Conservation (phyloP, 2,329 filamentous ascomycete species). For the Aquanectria penicillioides region DNA sequence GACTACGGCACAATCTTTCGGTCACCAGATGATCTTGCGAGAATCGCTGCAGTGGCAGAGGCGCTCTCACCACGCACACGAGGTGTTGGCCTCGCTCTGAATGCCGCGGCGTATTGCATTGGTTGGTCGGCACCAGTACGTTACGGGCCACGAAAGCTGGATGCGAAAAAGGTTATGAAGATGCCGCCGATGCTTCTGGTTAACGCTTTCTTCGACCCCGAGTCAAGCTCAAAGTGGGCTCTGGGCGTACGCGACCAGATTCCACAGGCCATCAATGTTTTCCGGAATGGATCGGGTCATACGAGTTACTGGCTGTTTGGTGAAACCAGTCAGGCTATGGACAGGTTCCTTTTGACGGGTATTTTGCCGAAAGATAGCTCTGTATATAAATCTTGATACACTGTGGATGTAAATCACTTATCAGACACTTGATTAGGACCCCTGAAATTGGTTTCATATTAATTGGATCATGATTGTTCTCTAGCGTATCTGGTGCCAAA, state of each 20-base stretch:
- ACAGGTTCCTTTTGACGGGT: slow-evolving; percentile 31
- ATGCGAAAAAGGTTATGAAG: neutral
- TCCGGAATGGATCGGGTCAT: slow-evolving; percentile 36
- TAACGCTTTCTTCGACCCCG: slow-evolving; percentile 33
- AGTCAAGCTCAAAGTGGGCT: slow-evolving; percentile 32
- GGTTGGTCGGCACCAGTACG: slow-evolving; percentile 35
- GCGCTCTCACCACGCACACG: slow-evolving; percentile 30
- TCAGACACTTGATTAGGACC: too few relatives aligned
- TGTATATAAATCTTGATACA: slow-evolving; percentile 29
- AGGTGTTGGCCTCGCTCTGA: slow-evolving; percentile 27
- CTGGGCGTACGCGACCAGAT: slow-evolving; percentile 34
- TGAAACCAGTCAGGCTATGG: slow-evolving; percentile 35
- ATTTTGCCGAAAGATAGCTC: slow-evolving; percentile 35
- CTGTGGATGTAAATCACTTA: too few relatives aligned
- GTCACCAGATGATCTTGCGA: slow-evolving; percentile 23
- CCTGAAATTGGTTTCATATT: too few relatives aligned
- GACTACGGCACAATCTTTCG: slow-evolving; percentile 33
- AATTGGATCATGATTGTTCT: too few relatives aligned
- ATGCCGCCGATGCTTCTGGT: slow-evolving; percentile 31
- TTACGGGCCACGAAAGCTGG: slow-evolving; percentile 25
- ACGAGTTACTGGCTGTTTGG: slow-evolving; percentile 32
- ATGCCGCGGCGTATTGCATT: slow-evolving; percentile 30
- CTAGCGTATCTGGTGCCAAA: too few relatives aligned
- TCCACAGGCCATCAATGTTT: slow-evolving; percentile 33
- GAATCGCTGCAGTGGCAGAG: slow-evolving; percentile 18